Base-by-base conservation (phyloP, 257 asterid species). In the Buddleja alternifolia region DNA sequence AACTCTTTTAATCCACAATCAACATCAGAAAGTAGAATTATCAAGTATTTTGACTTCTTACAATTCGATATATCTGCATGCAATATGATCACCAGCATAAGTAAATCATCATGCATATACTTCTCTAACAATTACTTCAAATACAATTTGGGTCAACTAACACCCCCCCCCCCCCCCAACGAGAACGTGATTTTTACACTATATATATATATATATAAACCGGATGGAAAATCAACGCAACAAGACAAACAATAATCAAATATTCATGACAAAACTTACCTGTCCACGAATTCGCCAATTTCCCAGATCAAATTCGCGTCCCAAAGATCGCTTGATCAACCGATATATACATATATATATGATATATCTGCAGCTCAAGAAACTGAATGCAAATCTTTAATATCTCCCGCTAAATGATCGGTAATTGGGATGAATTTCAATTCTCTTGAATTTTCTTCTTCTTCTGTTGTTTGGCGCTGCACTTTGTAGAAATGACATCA, bases 61-160 rank as follows among this genome's bases (percentile, higher is more conserved):
- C 41, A 47, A 71, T 7, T 46, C 36, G 32, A 78, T 61, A 47
- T 58, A 62, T 76, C 88, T 80, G 85, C 86, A 82, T 73, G 84
- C 75, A 81, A 80, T 53, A 71, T 20, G 70, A 40, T 60, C 40
- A 69, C 52, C 11, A 41, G 44, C 3, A 48, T 41, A 36, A 65
- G 70, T 47, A 40, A 66, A 66, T 42, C 62, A 70, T 68, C 73
- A 42, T 51, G 56, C 71, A 61, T 34, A 55, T 1, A 20, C 15
- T 12, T 21, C 44, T 29, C 11, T 7, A 42, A 57, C 39, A 8
- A 20, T 19, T 42, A 67, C 66, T 47, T 72, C 70, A 66, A 67
- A 47, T 8, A 8, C 14, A 21, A 58, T 21, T 44, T 21, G 8
- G 14, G 56, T 21, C 23, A 71, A 75, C 53, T 19, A 47, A 73